Base-by-base conservation (phyloP, 2,329 filamentous ascomycete species). In the Penicillium sp. region DNA sequence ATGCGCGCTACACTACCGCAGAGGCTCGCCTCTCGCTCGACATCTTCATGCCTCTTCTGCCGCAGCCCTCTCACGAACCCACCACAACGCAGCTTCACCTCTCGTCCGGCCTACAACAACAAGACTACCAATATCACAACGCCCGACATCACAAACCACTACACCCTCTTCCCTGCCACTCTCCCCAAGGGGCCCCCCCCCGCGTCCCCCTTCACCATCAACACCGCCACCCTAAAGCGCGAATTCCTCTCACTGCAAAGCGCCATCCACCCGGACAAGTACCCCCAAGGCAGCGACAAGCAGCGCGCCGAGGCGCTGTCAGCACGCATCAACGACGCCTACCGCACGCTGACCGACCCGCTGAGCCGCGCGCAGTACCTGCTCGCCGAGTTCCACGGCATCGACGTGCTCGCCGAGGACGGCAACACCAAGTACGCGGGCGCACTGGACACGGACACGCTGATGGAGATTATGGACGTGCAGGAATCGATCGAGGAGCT, bases 321-420 rank as follows among this genome's bases (percentile, higher is more conserved):
- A 9, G 83, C 90, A 7, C 82, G 84, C 24, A 92, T 97, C 71
- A 97, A 97, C 79, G 87, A 91, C 63, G 94, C 94, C 0, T 97
- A 95, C 80, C 87, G 85, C 67, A 96, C 92, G 2, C 82, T 99
- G 0, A 78, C 83, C 50, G 84, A 87, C 64, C 92, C 94, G 16
- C 78, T 99, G 12, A 73, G 83, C 48, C 84, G 94, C 23, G 92
- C 93, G n/a, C 91, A 97, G 71, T 96, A 97, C 70, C 77, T 97
- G 5, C 82, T 97, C 0, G 73, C 76, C 3, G 76, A 87, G 51
- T 68, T 70, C 53, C 81, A 86, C 42, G 90, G 87, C 0, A 82
- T 92, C 20, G 90, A 96, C 67, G 85, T 94, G 21, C 74, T 71
- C 0, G 86, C 85, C 1, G 84, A 86, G 64, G 91, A 97, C 66